Evolutionary conservation across 768 basidiomycete genomes (phyloP).

Genomic region (Calocybe indica): DNA sequence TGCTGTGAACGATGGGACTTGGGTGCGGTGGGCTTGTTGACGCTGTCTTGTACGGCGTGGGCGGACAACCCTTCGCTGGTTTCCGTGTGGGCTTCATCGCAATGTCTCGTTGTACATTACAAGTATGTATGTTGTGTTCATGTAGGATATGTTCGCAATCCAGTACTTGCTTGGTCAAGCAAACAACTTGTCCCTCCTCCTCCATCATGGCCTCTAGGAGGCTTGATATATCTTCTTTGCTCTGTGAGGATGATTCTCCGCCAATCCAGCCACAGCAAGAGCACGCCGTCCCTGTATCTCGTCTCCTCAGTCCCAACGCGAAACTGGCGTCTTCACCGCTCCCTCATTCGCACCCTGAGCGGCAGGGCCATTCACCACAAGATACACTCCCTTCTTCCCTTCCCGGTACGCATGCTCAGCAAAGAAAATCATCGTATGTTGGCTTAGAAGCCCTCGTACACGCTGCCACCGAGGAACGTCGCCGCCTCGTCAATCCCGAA

Average conservation of each 20-base stretch:
- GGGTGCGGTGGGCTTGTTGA: constrained; percentile 66
- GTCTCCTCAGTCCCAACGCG: constrained; percentile 14
- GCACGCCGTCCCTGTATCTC: constrained; percentile 18
- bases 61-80: constrained; percentile 60
- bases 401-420: constrained; percentile 6
- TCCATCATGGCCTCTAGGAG: constrained; percentile 56
- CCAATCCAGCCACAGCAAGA: constrained; percentile 2
- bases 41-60: constrained; percentile 8
- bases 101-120: constrained; percentile 86
- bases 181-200: constrained; percentile 2
- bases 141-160: constrained; percentile 1
- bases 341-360: constrained; percentile 9
- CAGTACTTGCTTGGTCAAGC: no score
- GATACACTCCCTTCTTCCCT: constrained; percentile 2
- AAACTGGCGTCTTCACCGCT: constrained; percentile 8
- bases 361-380: constrained; percentile 7
- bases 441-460: constrained; percentile 66
- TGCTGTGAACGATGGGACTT: constrained; percentile 62
- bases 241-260: constrained; percentile 46
- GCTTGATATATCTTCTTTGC: constrained; percentile 71
- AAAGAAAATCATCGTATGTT: constrained; percentile 17
- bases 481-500: constrained; percentile 29
- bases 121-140: constrained; percentile 13
- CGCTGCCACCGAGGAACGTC: constrained; percentile 62
- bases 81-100: constrained; percentile 66